Base-by-base conservation (phyloP, 2,329 filamentous ascomycete species). In the Lecanosticta acicola region DNA sequence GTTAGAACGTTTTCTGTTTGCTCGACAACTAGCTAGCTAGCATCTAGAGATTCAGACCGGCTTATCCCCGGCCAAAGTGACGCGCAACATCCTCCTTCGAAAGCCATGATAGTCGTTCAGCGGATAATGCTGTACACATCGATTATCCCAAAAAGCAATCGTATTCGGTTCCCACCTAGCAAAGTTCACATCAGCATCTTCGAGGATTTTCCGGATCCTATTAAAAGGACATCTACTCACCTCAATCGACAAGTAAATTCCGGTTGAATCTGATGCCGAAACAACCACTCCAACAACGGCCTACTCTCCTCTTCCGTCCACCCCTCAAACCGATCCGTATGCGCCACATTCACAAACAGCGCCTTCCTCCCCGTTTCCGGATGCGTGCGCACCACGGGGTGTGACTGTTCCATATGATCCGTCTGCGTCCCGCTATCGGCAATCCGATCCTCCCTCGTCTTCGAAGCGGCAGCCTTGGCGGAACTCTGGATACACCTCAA, bases 301-400 rank as follows among this genome's bases (percentile, higher is more conserved):
- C 90, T 86, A 2, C 84, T 88, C 62, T 94, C 88, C 60, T 93
- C 87, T 60, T 86, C 85, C 68, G 93, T 93, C 60, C 83, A 79
- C 5, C 87, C 87, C 2, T 90, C 78, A 43, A 94, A 90, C 29
- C 81, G 75, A 42, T 86, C 81, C 3, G 85, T 91, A 68, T 93
- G 93, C 61, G 90, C 85, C 2, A 83, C 81, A 63, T 93, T 94
- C 24, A 94, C 78, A 56, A 79, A 94, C 10, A 94, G 68, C 0
- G 84, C 82, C 70, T 93, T 93, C 63, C 90, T 83, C 7, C 86
- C 85, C 0, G 87, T 93, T 10, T 63, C 67, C 0, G 87, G 87
- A 63, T 94, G 87, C 1, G 86, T 90, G 14, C 87, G 74, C 1
- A 94, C 79, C 46, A 91, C 71, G 0, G 87, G 87, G 59, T 94